Evolutionary conservation across 306 rosid genomes (phyloP).

Genomic region (Aeschynomene evenia): DNA sequence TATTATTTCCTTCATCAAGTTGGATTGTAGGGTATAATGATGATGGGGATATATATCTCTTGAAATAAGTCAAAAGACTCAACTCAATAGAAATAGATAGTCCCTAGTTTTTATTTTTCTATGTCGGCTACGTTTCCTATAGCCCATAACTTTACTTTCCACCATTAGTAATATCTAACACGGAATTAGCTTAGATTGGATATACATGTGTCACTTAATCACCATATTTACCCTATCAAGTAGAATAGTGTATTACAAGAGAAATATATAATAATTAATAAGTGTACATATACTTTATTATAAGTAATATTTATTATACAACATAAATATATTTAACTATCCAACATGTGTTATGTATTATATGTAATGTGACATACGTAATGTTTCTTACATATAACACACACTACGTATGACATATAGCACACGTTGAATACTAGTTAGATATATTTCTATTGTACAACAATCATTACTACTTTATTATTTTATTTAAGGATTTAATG

Average conservation of each 20-base stretch:
- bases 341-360: too few species aligned
- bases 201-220: background rate
- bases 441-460: too few species aligned
- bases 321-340: too few species aligned
- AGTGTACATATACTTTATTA: too few species aligned
- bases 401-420: too few species aligned
- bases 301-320: too few species aligned
- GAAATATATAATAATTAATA: background rate
- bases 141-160: constrained; percentile 5
- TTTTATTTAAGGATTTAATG: too few species aligned
- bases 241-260: background rate
- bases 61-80: constrained; percentile 7
- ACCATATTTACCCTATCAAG: background rate
- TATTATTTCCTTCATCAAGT: background rate
- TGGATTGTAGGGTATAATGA: background rate
- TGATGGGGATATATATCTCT: background rate
- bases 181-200: constrained; percentile 4
- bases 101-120: background rate
- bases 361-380: too few species aligned
- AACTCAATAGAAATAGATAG: background rate
- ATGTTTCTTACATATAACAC: too few species aligned
- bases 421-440: too few species aligned
- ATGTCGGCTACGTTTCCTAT: background rate
- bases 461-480: too few species aligned
- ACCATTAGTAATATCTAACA: background rate